Percentiles rank a stretch among this genome's conserved stretches.
Evolutionary conservation across 805 yeast genomes (phyloP).

Genomic region (Kodamaea jinghongensis): DNA sequence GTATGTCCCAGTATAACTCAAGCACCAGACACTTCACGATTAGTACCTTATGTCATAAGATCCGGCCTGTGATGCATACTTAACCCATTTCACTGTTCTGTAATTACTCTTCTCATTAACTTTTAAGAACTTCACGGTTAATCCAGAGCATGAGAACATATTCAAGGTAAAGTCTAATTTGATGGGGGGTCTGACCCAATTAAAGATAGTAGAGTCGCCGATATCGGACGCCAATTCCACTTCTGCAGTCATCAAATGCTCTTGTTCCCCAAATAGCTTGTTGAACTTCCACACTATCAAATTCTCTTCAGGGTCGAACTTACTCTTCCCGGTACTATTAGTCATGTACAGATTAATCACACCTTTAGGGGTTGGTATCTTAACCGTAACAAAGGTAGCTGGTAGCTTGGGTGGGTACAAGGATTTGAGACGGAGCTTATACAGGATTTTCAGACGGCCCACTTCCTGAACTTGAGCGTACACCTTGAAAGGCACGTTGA

Average conservation of each 20-base stretch:
- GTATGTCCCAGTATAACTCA: too few species aligned
- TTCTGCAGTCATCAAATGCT: slow-evolving; percentile 57
- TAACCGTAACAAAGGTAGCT: slow-evolving; percentile 62
- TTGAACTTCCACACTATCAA: slow-evolving; percentile 67
- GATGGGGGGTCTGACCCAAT: slow-evolving; percentile 76
- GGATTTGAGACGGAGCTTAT: slow-evolving; percentile 61
- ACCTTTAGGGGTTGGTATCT: slow-evolving; percentile 63
- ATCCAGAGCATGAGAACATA: slow-evolving; percentile 76
- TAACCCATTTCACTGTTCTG: slow-evolving; percentile 82
- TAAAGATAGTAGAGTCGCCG: slow-evolving; percentile 13
- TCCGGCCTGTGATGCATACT: slow-evolving; percentile 73
- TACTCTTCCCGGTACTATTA: slow-evolving; percentile 63
- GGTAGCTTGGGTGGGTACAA: slow-evolving; percentile 53
- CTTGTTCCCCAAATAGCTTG: slow-evolving; percentile 66
- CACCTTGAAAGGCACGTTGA: slow-evolving; percentile 69
- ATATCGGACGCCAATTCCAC: slow-evolving; percentile 33
- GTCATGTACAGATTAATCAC: slow-evolving; percentile 25
- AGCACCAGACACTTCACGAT: too few species aligned
- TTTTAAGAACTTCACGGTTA: slow-evolving; percentile 68
- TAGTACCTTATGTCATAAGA: slow-evolving; percentile 75
- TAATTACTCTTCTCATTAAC: slow-evolving; percentile 60
- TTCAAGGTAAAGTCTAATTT: slow-evolving; percentile 63
- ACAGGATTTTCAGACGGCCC: slow-evolving; percentile 48
- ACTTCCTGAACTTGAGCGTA: slow-evolving; percentile 49
- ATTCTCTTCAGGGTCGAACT: slow-evolving; percentile 63